Evolutionary conservation across 176 grass and related monocot species (phyloP), one percentile per base, ranked within the genome.

Genomic region (Luzula sylvatica): DNA sequence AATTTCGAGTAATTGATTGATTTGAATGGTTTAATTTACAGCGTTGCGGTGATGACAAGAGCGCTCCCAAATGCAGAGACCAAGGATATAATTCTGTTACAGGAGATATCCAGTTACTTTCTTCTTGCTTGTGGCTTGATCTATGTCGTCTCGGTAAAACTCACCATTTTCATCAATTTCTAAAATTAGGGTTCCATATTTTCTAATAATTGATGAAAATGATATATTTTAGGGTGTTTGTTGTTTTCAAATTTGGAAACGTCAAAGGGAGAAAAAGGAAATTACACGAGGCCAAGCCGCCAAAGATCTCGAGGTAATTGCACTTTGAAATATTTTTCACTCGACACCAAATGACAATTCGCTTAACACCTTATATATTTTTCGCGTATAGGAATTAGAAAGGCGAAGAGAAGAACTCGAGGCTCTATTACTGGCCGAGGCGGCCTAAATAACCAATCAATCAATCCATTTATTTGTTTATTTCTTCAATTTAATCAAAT

Each of bases 41-140:
- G 90, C 24, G 80, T 95, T 65, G 90, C 90, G 64, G 80, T 95
- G 61, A 95, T 95, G 90, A 95, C 90, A 3, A 88, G 82, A 64
- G 90, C 90, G 50, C 88, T 63, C 55, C 74, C 80, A 42, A 79
- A 63, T 59, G 50, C 67, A 63, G 48, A 76, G 23, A 78, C 66
- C 16, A 70, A 46, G 14, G 77, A 88, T 58, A 38, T 95, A 24
- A 55, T 82, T 66, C 72, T 96, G 67, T 80, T 96, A 67, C 81
- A 96, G 57, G 77, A 89, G 53, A 82, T 96, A 48, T 78, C 90
- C 21, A 86, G 84, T 75, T 96, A 96, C 52, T 69, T 88, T 32
- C 90, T 96, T 51, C 74, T 96, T 81, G 57, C 73, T 70, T 96
- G 90, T 61, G 90, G 90, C 48, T 57, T 78, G 26, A 69, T 81